A percentile compares a stretch with the other conserved stretches of the same genome.
phyloP scores from a whole-genome alignment of 2,329 filamentous ascomycete species.

The Calonectria multiphialidica region DNA sequence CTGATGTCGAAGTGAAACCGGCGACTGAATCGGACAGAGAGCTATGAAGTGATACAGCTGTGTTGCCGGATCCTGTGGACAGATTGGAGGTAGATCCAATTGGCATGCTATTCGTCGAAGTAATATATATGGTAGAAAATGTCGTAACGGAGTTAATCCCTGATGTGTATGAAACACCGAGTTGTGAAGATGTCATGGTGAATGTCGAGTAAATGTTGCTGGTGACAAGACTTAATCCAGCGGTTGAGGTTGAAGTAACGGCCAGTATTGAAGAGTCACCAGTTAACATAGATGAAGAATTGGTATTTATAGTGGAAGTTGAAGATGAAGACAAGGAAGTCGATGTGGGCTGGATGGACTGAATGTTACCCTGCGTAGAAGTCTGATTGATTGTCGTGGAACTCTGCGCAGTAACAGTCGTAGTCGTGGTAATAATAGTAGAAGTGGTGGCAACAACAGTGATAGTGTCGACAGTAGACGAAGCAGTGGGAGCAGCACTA shows the following conservation, averaged over 20 bases:
- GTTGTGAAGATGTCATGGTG: background rate
- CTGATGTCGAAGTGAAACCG: background rate
- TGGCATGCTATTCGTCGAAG: background rate
- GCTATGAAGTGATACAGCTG: background rate
- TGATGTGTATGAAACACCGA: background rate
- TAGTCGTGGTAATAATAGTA: too few species aligned
- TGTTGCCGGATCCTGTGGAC: background rate
- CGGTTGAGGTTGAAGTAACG: background rate
- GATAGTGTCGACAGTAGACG: too few species aligned
- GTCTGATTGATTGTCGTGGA: background rate
- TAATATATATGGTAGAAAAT: background rate
- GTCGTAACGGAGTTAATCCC: background rate
- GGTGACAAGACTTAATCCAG: background rate
- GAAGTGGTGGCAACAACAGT: background rate
- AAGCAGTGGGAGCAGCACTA: too few species aligned
- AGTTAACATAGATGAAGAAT: background rate
- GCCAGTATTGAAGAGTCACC: background rate
- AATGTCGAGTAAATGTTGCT: background rate
- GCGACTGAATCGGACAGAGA: background rate
- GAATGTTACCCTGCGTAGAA: background rate
- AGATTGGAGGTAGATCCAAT: background rate
- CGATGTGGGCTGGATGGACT: background rate
- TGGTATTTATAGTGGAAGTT: background rate
- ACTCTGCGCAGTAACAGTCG: too few species aligned
- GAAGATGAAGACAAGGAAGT: background rate